These are phyloP conservation scores for Saturnispora mendoncae DNA, from an alignment of 805 yeast genomes.

Conservation along the genomic window DNA sequence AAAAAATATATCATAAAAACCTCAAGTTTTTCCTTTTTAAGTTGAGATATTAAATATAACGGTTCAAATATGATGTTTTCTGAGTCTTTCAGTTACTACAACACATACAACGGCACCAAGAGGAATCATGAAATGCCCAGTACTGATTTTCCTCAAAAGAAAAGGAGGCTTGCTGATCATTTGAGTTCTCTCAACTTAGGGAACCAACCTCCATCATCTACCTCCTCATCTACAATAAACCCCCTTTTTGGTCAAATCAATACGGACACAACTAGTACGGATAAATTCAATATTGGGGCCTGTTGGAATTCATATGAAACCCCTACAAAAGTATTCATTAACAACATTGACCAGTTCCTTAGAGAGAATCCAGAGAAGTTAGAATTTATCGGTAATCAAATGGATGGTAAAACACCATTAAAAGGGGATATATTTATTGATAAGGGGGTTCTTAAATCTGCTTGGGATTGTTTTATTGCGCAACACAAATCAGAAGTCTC, in stretches of 20 bases:
- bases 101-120: constrained; percentile 9
- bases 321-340: constrained; percentile 15
- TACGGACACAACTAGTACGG: too few species aligned
- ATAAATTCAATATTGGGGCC: too few species aligned
- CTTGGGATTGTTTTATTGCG: constrained; percentile 11
- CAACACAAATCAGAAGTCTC: constrained; percentile 7
- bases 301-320: constrained; percentile 6
- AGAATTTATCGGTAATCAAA: constrained; percentile 12
- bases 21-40: neutral
- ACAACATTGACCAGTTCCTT: constrained; percentile 19
- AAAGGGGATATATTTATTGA: constrained; percentile 13
- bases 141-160: neutral
- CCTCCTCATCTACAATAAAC: neutral
- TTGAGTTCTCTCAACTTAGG: constrained; percentile 5
- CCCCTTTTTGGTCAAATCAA: constrained; percentile 11
- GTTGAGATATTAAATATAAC: neutral
- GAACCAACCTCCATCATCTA: neutral
- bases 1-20: neutral
- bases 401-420: constrained; percentile 5
- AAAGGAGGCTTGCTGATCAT: constrained; percentile 6
- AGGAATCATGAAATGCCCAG: constrained; percentile 5
- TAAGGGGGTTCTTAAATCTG: constrained; percentile 11
- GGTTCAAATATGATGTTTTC: constrained; percentile 5
- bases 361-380: constrained; percentile 18
- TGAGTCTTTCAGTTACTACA: constrained; percentile 8